Evolutionary conservation across 1,284 basidiomycete species (phyloP), one percentile per base, ranked within the genome.

Genomic region (Phylloporus gajari): DNA sequence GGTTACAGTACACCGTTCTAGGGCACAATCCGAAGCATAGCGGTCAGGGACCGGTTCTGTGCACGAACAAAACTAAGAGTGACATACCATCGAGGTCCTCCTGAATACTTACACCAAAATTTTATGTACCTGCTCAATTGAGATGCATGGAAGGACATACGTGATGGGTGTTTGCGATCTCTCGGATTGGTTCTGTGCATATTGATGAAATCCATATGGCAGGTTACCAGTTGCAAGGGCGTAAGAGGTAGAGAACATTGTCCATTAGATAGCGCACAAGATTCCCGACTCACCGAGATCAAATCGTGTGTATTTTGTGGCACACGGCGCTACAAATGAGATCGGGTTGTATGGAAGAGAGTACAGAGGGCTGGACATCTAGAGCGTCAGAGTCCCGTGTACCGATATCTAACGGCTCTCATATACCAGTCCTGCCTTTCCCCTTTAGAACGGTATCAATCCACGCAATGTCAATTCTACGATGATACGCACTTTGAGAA

Each of bases 71-170:
- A 44, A 27, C 9, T 12, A 42, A 42, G 13, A 17, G 13, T 67
- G 46, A 73, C 85, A 67, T 68, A 93, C 94, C 91, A 78, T 93
- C 86, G 63, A 95, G 91, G 17, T 91, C 93, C 21, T 86, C 84
- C 42, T 93, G 80, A 94, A 94, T 0, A 85, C 86, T 17, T 90
- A 86, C 56, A 85, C 82, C 44, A 95, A 83, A 19, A 94, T 81
- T 65, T 92, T 91, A 72, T 95, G 91, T 7, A 94, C 87, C 79
- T 94, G 93, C 82, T 80, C 9, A 95, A 81, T 79, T 95, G 93
- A 62, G 76, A 84, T n/a, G 82, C 72, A 65, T 88, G 88, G 27
- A 95, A 84, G 30, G n/a, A 86, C 85, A 73, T 94, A 95, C 12
- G 85, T 85, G 70, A 94, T 90, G 1, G 93, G 90, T 5, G 86